Percentiles rank a stretch among this genome's conserved stretches.
These are phyloP conservation scores for Dactylonectria macrodidyma DNA, from an alignment of 2,329 filamentous ascomycete genomes.

Conservation along the genomic window DNA sequence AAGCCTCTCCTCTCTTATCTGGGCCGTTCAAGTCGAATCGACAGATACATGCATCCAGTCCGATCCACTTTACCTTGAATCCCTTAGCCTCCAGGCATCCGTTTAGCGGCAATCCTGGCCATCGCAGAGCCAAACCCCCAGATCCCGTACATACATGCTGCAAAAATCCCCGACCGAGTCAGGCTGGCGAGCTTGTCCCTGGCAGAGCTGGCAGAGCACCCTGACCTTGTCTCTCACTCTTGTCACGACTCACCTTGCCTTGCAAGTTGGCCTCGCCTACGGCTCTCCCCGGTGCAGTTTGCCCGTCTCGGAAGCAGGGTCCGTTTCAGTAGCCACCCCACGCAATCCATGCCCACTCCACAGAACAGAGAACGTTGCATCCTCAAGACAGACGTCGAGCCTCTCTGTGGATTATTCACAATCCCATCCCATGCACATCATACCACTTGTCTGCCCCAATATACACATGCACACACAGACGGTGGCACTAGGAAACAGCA, in stretches of 20 bases:
- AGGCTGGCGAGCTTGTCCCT: conserved; percentile 17
- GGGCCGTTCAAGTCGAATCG: conserved; percentile 19
- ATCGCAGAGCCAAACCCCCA: conserved; percentile 11
- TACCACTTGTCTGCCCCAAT: conserved; percentile 11
- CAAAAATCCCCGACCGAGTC: conserved; percentile 22
- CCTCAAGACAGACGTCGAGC: conserved; percentile 8
- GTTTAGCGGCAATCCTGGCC: conserved; percentile 10
- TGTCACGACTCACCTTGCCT: conserved; percentile 4
- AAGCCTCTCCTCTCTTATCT: conserved; percentile 9
- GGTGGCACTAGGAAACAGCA: background rate
- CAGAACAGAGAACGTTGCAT: conserved; percentile 30
- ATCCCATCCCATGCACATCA: conserved; percentile 21
- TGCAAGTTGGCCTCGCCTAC: background rate
- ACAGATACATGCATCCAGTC: background rate
- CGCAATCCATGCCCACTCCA: conserved; percentile 19
- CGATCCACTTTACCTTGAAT: conserved; percentile 24
- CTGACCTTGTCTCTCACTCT: conserved; percentile 9
- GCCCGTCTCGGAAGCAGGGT: conserved; percentile 21
- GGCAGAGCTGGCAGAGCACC: conserved; percentile 15
- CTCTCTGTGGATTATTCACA: conserved; percentile 14
- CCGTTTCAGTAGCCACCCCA: conserved; percentile 22
- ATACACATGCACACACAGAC: conserved; percentile 18
- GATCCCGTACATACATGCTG: conserved; percentile 17
- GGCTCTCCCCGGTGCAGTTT: conserved; percentile 17
- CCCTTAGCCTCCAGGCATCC: conserved; percentile 18